Evolutionary conservation across 2,329 filamentous ascomycete genomes (phyloP).

Genomic region (Nothopassalora personata): DNA sequence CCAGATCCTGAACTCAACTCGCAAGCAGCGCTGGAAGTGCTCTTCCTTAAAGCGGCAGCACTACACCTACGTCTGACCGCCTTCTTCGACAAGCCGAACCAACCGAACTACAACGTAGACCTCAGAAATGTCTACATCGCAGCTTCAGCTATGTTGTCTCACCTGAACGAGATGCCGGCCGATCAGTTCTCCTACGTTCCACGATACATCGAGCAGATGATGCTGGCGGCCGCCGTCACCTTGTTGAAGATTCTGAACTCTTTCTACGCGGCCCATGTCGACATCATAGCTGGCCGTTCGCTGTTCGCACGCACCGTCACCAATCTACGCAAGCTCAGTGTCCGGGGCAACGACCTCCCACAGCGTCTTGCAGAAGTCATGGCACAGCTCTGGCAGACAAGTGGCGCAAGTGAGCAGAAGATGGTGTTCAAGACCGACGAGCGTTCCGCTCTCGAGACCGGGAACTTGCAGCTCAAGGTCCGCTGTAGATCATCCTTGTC

Average conservation of each 20-base stretch:
- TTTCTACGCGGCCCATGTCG: constrained; percentile 68
- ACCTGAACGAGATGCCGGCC: constrained; percentile 56
- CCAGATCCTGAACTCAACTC: neutral
- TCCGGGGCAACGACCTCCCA: constrained; percentile 71
- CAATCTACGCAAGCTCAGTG: constrained; percentile 66
- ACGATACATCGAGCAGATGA: constrained; percentile 76
- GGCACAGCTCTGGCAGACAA: constrained; percentile 76
- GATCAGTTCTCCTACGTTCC: constrained; percentile 61
- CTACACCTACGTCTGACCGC: constrained; percentile 72
- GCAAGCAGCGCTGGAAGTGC: constrained; percentile 41
- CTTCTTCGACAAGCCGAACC: constrained; percentile 73
- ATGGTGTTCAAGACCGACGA: constrained; percentile 25
- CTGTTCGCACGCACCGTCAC: constrained; percentile 68
- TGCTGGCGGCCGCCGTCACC: constrained; percentile 73
- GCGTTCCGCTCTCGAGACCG: constrained; percentile 44
- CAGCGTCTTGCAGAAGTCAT: constrained; percentile 78
- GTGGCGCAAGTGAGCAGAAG: constrained; percentile 27
- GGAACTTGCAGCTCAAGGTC: constrained; percentile 73
- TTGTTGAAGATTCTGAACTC: constrained; percentile 71
- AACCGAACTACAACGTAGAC: constrained; percentile 66
- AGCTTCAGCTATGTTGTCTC: constrained; percentile 63
- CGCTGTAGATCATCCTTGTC: constrained; percentile 80
- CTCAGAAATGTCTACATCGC: constrained; percentile 71
- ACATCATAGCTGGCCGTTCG: constrained; percentile 60
- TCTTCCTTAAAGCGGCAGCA: constrained; percentile 67